phyloP scores from a whole-genome alignment of 345 rosid species.

The Citropsis articulata region DNA sequence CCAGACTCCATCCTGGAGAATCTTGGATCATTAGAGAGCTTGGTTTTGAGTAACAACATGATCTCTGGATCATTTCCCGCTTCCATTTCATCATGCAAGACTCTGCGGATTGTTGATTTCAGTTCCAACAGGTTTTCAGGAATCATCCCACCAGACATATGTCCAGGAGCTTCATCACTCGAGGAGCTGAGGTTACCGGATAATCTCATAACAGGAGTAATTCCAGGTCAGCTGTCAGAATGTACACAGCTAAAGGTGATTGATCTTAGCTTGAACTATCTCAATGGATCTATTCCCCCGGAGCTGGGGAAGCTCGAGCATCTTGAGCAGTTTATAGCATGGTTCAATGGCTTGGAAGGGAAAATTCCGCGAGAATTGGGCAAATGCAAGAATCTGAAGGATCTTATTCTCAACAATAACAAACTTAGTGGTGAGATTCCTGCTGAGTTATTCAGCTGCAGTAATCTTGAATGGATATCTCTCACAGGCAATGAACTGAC shows the following conservation, averaged over 20 bases:
- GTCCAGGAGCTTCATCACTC: conserved; percentile 75
- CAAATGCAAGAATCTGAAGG: conserved; percentile 63
- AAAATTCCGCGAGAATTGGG: conserved; percentile 76
- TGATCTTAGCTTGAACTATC: conserved; percentile 83
- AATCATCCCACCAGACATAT: conserved; percentile 66
- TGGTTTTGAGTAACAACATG: conserved; percentile 65
- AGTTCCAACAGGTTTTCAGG: conserved; percentile 81
- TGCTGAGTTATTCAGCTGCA: conserved; percentile 68
- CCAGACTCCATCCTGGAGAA: conserved; percentile 54
- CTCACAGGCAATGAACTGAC: conserved; percentile 75
- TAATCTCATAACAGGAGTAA: conserved; percentile 66
- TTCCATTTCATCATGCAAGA: conserved; percentile 67
- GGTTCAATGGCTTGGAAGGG: conserved; percentile 86
- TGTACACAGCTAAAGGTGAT: conserved; percentile 70
- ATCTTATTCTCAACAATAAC: conserved; percentile 82
- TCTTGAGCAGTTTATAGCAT: conserved; percentile 87
- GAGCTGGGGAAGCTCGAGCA: conserved; percentile 74
- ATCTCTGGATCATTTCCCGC: conserved; percentile 74
- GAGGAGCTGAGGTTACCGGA: conserved; percentile 85
- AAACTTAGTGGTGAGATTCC: conserved; percentile 80
- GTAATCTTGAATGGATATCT: conserved; percentile 90
- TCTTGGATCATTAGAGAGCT: conserved; percentile 57
- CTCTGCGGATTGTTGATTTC: conserved; percentile 57
- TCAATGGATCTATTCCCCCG: conserved; percentile 77
- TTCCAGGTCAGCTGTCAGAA: conserved; percentile 72